These are phyloP conservation scores for Ganoderma resinaceum DNA, from an alignment of 1,284 basidiomycete genomes.

Conservation along the genomic window DNA sequence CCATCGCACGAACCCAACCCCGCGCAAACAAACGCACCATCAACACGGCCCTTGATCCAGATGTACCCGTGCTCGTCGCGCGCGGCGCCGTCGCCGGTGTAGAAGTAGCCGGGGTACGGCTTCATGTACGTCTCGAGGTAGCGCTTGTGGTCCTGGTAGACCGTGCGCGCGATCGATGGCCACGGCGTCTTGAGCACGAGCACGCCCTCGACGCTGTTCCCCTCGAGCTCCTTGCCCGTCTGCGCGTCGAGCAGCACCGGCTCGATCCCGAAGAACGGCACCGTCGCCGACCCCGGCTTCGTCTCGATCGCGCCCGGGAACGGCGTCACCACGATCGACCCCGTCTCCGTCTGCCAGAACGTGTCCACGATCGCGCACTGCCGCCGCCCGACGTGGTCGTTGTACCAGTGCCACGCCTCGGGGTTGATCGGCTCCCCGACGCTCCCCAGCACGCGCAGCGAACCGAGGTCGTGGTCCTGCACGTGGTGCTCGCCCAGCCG, in stretches of 20 bases:
- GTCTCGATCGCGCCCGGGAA: conserved; percentile 96
- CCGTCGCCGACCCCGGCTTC: conserved; percentile 96
- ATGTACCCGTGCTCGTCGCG: conserved; percentile 96
- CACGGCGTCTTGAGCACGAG: conserved; percentile 89
- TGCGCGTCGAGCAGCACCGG: conserved; percentile 88
- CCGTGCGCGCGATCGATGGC: conserved; percentile 96
- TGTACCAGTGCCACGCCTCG: conserved; percentile 99
- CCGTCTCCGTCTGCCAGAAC: conserved; percentile 98
- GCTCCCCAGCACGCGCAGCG: conserved; percentile 87
- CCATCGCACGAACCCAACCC: background rate
- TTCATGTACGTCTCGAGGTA: conserved; percentile 93
- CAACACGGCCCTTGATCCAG: conserved; percentile 98
- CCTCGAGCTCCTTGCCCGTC: conserved; percentile 78
- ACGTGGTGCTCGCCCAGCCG: conserved; percentile 90
- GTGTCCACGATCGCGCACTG: conserved; percentile 97
- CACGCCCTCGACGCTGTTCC: conserved; percentile 91
- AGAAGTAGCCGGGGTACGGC: conserved; percentile 91
- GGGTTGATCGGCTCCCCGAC: conserved; percentile 99
- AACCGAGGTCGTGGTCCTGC: conserved; percentile 83
- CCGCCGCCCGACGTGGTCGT: conserved; percentile 89
- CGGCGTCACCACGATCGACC: conserved; percentile 94
- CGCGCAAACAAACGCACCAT: conserved; percentile 65
- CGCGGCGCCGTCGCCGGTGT: conserved; percentile 96
- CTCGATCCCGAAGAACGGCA: conserved; percentile 97
- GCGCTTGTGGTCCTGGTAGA: conserved; percentile 88